Evolutionary conservation across 352 stramenopile genomes (phyloP).

Genomic region (Salisapilia sapeloensis): DNA sequence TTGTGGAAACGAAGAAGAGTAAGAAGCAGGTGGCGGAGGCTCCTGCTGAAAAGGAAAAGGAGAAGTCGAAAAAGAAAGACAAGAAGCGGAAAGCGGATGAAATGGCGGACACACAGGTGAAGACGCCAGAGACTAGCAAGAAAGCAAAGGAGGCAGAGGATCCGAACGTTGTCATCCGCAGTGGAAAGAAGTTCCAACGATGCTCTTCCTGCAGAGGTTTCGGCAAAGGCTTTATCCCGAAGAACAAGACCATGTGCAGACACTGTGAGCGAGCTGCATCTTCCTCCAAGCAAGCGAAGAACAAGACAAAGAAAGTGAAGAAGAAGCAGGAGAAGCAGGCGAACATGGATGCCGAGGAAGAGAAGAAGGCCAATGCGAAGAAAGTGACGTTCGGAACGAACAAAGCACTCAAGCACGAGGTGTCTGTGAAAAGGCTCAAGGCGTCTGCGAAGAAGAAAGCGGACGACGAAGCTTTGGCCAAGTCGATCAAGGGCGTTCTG

Average conservation of each 20-base stretch:
- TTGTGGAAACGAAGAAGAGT: conserved; percentile 6
- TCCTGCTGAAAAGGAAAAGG: background rate
- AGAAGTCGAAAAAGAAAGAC: conserved; percentile 1
- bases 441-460: conserved; percentile 49
- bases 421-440: conserved; percentile 73
- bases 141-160: conserved; percentile 5
- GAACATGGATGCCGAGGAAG: conserved; percentile 9
- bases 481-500: conserved; percentile 54
- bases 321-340: conserved; percentile 26
- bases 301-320: conserved; percentile 35
- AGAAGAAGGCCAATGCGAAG: conserved; percentile 20
- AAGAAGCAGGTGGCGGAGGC: conserved; percentile 4
- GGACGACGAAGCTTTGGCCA: conserved; percentile 23
- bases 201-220: conserved; percentile 46
- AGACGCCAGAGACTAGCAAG: conserved; percentile 7
- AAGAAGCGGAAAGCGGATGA: conserved; percentile 1
- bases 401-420: conserved; percentile 51
- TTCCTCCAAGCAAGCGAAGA: conserved; percentile 33
- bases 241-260: conserved; percentile 37
- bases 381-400: conserved; percentile 81
- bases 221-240: conserved; percentile 52
- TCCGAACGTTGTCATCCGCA: conserved; percentile 18
- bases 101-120: background rate
- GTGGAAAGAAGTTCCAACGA: conserved; percentile 57
- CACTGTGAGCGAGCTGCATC: conserved; percentile 58